These are phyloP conservation scores for Termitomyces sp. DNA, from an alignment of 768 basidiomycete genomes.

Conservation along the genomic window DNA sequence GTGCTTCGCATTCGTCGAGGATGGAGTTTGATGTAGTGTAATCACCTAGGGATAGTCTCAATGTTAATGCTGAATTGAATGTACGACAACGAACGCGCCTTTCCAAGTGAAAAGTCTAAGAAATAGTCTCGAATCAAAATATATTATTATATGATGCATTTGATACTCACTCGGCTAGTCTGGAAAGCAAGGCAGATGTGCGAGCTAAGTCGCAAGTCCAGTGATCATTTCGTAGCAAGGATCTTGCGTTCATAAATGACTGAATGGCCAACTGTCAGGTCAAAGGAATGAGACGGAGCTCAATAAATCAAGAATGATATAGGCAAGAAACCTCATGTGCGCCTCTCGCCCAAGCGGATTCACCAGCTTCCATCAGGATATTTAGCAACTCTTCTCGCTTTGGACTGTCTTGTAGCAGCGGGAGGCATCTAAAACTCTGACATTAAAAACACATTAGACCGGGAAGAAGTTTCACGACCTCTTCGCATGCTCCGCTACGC, in stretches of 20 bases:
- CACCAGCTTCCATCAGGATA: constrained; percentile 61
- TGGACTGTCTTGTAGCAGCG: constrained; percentile 52
- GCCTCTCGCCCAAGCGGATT: constrained; percentile 65
- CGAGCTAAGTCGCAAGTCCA: constrained; percentile 44
- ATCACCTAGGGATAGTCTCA: constrained; percentile 35
- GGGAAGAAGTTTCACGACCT: constrained; percentile 27
- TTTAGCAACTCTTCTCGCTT: constrained; percentile 56
- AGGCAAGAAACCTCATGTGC: constrained; percentile 56
- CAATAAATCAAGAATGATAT: too few species aligned
- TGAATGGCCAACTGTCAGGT: constrained; percentile 48
- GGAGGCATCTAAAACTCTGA: constrained; percentile 43
- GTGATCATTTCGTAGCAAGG: constrained; percentile 45
- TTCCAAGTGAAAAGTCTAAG: constrained; percentile 59
- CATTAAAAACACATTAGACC: neutral
- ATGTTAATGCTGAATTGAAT: neutral
- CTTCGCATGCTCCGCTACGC: constrained; percentile 66
- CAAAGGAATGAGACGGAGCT: neutral
- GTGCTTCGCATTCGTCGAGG: constrained; percentile 47
- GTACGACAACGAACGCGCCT: constrained; percentile 29
- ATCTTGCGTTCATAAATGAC: constrained; percentile 54
- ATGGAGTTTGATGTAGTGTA: constrained; percentile 45
- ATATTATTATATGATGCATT: neutral
- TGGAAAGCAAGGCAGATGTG: constrained; percentile 48
- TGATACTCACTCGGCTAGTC: constrained; percentile 54
- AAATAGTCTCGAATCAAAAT: neutral